Conservation (phyloP, 768 basidiomycete species). For the Boletus subcaerulescens region DNA sequence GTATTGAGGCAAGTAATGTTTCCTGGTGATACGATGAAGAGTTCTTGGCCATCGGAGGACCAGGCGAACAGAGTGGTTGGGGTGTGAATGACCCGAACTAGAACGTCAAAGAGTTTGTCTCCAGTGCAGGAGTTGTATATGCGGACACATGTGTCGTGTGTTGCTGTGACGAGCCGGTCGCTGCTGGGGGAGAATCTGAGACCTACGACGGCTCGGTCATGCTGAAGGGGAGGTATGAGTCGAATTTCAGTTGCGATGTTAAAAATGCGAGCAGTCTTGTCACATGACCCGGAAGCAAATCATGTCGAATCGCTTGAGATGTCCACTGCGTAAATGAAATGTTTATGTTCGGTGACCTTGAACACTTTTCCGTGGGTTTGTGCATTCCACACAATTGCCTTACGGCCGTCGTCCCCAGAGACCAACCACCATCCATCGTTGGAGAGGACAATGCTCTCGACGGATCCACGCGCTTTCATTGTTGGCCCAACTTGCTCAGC, state of each 20-base stretch:
- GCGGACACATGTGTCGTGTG: not conserved
- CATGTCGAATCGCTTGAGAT: not conserved
- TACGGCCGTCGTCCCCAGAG: not conserved
- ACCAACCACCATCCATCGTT: not conserved
- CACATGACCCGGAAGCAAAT: not conserved
- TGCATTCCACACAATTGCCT: not conserved
- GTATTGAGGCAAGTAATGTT: not conserved
- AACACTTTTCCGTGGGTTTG: not conserved
- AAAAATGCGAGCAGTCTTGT: not conserved
- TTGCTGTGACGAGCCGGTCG: not conserved
- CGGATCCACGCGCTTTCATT: not conserved
- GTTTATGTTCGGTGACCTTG: not conserved
- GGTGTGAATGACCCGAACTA: not conserved
- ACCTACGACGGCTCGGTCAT: not conserved
- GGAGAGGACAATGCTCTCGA: not conserved
- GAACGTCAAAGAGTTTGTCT: not conserved
- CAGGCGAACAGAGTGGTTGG: constrained; percentile 1
- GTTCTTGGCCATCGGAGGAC: not conserved
- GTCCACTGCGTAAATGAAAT: not conserved
- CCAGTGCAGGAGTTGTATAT: not conserved
- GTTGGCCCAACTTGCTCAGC: not conserved
- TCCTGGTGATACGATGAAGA: not conserved
- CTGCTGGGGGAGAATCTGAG: not conserved
- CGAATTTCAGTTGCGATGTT: not conserved
- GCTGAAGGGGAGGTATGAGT: not conserved